These are phyloP conservation scores for Metschnikowia vanudenii DNA, from an alignment of 805 yeast genomes.

Conservation along the genomic window DNA sequence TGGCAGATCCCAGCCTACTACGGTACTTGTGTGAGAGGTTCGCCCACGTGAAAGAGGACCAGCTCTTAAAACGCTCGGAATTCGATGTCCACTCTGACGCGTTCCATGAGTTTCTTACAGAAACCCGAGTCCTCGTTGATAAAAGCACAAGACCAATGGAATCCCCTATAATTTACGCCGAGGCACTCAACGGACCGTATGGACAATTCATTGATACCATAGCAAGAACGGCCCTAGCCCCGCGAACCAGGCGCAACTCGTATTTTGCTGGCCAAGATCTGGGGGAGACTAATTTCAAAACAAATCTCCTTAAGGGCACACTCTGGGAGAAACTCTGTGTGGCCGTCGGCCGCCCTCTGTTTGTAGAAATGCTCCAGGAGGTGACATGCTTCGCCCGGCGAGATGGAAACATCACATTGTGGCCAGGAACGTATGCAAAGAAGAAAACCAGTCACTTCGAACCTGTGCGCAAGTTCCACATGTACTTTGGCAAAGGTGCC, in stretches of 20 bases:
- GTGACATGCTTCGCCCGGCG: slow-evolving; percentile 3
- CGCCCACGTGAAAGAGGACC: neutral
- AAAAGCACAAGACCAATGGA: neutral
- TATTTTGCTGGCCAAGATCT: neutral
- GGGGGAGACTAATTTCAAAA: slow-evolving; percentile 26
- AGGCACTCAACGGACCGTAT: neutral
- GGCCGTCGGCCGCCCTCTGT: slow-evolving; percentile 38
- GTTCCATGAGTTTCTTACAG: slow-evolving; percentile 2
- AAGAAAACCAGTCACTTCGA: neutral
- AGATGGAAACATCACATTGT: slow-evolving; percentile 1
- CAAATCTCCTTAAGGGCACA: slow-evolving; percentile 39
- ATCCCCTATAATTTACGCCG: neutral
- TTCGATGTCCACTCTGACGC: neutral
- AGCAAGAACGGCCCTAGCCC: neutral
- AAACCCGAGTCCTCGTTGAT: neutral
- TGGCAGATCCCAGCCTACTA: slow-evolving; percentile 5
- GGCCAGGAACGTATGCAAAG: neutral
- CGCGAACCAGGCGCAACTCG: neutral
- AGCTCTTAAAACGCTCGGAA: slow-evolving; percentile 1
- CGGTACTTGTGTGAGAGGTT: slow-evolving; percentile 1
- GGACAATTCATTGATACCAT: slow-evolving; percentile 3
- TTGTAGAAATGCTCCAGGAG: slow-evolving; percentile 30
- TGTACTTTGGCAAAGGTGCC: slow-evolving; percentile 5
- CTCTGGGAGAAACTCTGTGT: slow-evolving; percentile 45
- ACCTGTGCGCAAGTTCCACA: slow-evolving; percentile 7